These are phyloP conservation scores for Boletus speciosus DNA, from an alignment of 768 basidiomycete genomes.

Conservation along the genomic window DNA sequence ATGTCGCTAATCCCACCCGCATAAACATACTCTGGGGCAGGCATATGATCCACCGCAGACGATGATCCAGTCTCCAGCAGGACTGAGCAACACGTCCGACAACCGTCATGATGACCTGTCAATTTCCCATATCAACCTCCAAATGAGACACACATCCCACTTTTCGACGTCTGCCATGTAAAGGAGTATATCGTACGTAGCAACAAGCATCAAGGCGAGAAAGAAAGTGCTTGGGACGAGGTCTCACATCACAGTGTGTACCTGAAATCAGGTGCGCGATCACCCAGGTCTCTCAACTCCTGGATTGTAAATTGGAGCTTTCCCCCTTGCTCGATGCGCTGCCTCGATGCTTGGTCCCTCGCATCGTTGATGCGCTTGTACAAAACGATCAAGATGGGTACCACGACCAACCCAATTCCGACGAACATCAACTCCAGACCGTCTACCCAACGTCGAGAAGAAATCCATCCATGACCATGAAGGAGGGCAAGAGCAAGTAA, in stretches of 20 bases:
- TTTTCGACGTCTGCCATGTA: neutral
- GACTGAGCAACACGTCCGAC: too few species aligned
- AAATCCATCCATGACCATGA: neutral
- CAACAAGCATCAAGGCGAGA: neutral
- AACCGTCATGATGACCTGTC: too few species aligned
- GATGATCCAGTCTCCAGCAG: neutral
- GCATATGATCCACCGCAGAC: neutral
- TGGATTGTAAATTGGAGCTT: slow-evolving; percentile 11
- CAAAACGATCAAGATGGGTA: slow-evolving; percentile 45
- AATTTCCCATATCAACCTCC: neutral
- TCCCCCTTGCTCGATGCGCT: slow-evolving; percentile 18
- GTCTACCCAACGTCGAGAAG: slow-evolving; percentile 34
- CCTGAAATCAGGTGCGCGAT: slow-evolving; percentile 61
- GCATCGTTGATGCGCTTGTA: slow-evolving; percentile 56
- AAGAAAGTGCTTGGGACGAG: neutral
- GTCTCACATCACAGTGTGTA: slow-evolving; percentile 41
- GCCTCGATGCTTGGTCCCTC: slow-evolving; percentile 37
- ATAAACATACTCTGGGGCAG: neutral
- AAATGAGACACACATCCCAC: neutral
- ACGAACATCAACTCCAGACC: slow-evolving; percentile 66
- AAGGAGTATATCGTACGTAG: too few species aligned
- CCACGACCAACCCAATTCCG: slow-evolving; percentile 54
- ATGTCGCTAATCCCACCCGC: too few species aligned
- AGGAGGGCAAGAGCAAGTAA: neutral
- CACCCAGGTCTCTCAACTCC: slow-evolving; percentile 43